phyloP scores from a whole-genome alignment of 345 rosid species.

The Citrus sinensis region DNA sequence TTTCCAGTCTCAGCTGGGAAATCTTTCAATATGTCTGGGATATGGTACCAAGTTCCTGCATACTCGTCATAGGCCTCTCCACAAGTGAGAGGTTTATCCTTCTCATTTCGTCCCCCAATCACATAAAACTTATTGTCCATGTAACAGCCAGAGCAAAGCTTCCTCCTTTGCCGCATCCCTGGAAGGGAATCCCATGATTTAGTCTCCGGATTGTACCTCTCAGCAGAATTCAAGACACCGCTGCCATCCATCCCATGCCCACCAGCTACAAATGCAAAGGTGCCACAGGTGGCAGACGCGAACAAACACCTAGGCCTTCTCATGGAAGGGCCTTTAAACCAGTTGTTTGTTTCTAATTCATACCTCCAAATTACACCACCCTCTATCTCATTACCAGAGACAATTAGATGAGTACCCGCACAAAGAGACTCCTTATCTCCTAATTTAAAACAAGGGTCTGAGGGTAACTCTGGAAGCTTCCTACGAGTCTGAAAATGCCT shows the following conservation, averaged over 20 bases:
- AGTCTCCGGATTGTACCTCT: slow-evolving; percentile 60
- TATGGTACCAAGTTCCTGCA: slow-evolving; percentile 51
- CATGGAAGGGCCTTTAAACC: slow-evolving; percentile 82
- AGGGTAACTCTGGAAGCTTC: slow-evolving; percentile 64
- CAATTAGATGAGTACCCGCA: slow-evolving; percentile 77
- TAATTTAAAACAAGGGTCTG: slow-evolving; percentile 49
- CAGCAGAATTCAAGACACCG: slow-evolving; percentile 55
- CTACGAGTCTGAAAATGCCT: slow-evolving; percentile 39
- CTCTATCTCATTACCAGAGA: slow-evolving; percentile 56
- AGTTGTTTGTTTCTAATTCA: slow-evolving; percentile 57
- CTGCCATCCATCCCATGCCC: slow-evolving; percentile 36
- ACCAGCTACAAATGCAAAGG: slow-evolving; percentile 69
- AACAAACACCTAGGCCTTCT: slow-evolving; percentile 65
- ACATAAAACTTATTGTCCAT: slow-evolving; percentile 71
- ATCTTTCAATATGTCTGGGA: slow-evolving; percentile 55
- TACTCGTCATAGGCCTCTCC: slow-evolving; percentile 66
- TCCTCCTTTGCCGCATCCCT: slow-evolving; percentile 47
- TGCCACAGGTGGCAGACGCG: slow-evolving; percentile 71
- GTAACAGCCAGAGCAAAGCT: slow-evolving; percentile 72
- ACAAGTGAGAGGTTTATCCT: slow-evolving; percentile 45
- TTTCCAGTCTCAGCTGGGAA: slow-evolving; percentile 44
- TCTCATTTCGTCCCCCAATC: slow-evolving; percentile 68
- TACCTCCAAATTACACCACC: slow-evolving; percentile 73
- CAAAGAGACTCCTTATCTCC: slow-evolving; percentile 84
- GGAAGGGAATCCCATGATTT: slow-evolving; percentile 68